Conservation (phyloP, 2,329 filamentous ascomycete species). For the Chaetomiaceae sp. region DNA sequence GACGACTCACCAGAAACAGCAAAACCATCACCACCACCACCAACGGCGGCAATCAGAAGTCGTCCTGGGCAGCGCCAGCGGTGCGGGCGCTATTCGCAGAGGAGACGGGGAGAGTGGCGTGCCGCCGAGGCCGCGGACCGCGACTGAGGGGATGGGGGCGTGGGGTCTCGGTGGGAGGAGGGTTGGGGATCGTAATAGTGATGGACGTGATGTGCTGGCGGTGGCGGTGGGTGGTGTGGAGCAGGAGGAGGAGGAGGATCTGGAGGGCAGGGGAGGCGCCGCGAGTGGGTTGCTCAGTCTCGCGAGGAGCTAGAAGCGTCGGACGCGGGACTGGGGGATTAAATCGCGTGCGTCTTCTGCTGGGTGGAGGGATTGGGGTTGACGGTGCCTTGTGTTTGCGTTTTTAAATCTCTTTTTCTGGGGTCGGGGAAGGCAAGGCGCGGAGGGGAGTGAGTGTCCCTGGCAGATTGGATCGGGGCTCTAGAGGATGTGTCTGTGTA, state of each 20-base stretch:
- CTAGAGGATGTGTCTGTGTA: too few species aligned
- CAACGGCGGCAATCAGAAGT: constrained; percentile 2
- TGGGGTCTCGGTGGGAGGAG: too few species aligned
- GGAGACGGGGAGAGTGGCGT: background rate
- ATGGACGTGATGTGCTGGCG: too few species aligned
- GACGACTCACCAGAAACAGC: background rate
- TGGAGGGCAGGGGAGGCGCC: constrained; percentile 33
- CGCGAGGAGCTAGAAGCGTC: constrained; percentile 29
- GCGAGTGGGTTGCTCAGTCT: constrained; percentile 46
- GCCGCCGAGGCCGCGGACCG: constrained; percentile 1
- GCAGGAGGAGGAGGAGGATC: background rate
- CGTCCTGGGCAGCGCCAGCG: too few species aligned
- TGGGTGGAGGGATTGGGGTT: background rate
- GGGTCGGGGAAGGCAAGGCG: too few species aligned
- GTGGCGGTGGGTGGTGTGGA: background rate
- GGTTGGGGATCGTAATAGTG: too few species aligned
- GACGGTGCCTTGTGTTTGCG: too few species aligned
- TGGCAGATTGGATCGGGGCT: too few species aligned
- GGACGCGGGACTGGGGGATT: constrained; percentile 2
- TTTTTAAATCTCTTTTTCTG: too few species aligned
- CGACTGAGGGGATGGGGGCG: background rate
- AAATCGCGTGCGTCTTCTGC: too few species aligned
- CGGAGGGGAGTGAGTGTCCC: too few species aligned
- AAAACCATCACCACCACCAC: background rate
- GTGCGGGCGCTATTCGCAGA: background rate